Evolutionary conservation across 2,329 filamentous ascomycete genomes (phyloP), one percentile per base, ranked within the genome.

Genomic region (Leptographium lundbergii): DNA sequence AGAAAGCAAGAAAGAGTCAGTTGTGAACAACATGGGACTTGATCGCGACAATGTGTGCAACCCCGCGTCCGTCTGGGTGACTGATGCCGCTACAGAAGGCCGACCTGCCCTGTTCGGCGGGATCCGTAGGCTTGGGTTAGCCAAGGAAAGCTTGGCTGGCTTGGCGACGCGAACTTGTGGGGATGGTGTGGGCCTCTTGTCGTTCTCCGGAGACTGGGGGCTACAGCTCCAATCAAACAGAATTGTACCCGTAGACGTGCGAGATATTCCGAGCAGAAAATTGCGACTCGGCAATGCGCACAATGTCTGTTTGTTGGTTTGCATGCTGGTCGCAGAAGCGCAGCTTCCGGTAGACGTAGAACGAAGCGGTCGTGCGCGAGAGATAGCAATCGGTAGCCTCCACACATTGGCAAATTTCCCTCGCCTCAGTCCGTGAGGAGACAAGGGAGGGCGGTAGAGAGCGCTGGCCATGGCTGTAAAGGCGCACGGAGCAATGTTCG

Each of bases 101-200:
- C 11, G 24, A 7, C 10, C 34, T 36, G 34, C 34, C 34, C 42
- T 55, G 47, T 32, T 61, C 52, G 48, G 56, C 55, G 56, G 60
- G 57, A 54, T 56, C 63, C 63, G 52, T 56, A 19, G 39, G 10
- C 17, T 34, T 57, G 61, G 63, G 59, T 61, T 42, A 56, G 61
- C 61, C 63, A 62, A 63, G 60, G 27, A 52, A 52, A 52, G 60
- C 63, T 64, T 64, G 63, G 63, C 63, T 56, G 57, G 61, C 63
- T 63, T 63, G 61, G 63, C 63, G 34, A 54, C 45, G 52, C 57
- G 52, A 56, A 34, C 27, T 53, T 62, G 61, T 57, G 61, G 61
- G 62, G 55, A 59, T 47, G 56, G 45, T 50, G 59, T 59, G 58
- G 58, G 54, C 60, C 54, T 25, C 54, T 25, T 25, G 13, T 3